These are phyloP conservation scores for Ustilaginoidea virens DNA, from an alignment of 2,329 filamentous ascomycete genomes.

Conservation along the genomic window DNA sequence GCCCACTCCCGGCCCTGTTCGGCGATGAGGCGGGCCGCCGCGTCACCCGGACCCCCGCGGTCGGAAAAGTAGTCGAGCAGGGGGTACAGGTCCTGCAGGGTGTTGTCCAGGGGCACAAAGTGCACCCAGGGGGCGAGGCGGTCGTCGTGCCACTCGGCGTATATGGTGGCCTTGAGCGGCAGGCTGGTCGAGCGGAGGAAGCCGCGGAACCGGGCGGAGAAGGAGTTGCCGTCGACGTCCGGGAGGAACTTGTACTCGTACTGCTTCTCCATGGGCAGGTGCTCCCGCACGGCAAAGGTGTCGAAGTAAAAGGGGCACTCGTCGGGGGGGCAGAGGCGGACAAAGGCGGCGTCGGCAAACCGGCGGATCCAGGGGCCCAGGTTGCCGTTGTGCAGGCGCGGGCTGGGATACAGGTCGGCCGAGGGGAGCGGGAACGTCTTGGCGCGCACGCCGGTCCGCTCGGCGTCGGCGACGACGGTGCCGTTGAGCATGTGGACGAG, in stretches of 20 bases:
- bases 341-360: slow-evolving; percentile 29
- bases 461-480: slow-evolving; percentile 34
- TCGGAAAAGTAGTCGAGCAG: slow-evolving; percentile 52
- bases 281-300: slow-evolving; percentile 16
- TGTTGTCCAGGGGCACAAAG: slow-evolving; percentile 25
- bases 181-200: slow-evolving; percentile 30
- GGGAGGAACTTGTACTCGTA: slow-evolving; percentile 26
- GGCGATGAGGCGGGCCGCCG: slow-evolving; percentile 44
- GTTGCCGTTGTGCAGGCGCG: slow-evolving; percentile 14
- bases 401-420: slow-evolving; percentile 25
- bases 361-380: slow-evolving; percentile 26
- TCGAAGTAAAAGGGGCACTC: slow-evolving; percentile 24
- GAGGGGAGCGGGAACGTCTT: slow-evolving; percentile 34
- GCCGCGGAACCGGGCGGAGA: slow-evolving; percentile 36
- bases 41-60: slow-evolving; percentile 28
- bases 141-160: slow-evolving; percentile 44
- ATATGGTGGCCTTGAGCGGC: slow-evolving; percentile 35
- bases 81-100: slow-evolving; percentile 31
- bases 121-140: slow-evolving; percentile 39
- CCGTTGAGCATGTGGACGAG: slow-evolving; percentile 55
- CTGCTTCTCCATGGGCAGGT: slow-evolving; percentile 30
- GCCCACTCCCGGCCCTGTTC: slow-evolving; percentile 44
- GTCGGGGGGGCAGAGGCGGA: slow-evolving; percentile 20
- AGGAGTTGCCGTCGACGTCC: slow-evolving; percentile 40
- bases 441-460: slow-evolving; percentile 23